Evolutionary conservation across 2,329 filamentous ascomycete genomes (phyloP).

Genomic region (Alternaria tenuissima): DNA sequence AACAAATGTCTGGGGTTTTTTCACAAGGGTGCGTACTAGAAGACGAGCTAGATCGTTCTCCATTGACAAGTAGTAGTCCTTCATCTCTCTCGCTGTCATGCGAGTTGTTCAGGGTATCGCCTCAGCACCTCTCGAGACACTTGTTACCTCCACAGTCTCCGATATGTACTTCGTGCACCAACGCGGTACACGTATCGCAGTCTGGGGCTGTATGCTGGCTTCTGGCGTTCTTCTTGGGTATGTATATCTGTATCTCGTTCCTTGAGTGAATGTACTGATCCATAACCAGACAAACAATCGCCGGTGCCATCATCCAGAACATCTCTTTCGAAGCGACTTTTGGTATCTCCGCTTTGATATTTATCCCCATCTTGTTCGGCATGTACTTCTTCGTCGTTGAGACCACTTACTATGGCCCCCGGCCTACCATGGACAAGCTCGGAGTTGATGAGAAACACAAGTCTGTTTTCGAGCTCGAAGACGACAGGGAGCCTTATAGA

Average conservation of each 20-base stretch:
- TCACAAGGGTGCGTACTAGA: slow-evolving; percentile 35
- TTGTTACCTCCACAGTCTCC: slow-evolving; percentile 88
- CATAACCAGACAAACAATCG: slow-evolving; percentile 53
- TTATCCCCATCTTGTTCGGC: slow-evolving; percentile 50
- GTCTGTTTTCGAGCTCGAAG: slow-evolving; percentile 27
- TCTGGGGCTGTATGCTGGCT: slow-evolving; percentile 57
- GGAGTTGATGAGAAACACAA: slow-evolving; percentile 35
- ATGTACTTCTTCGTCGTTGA: slow-evolving; percentile 59
- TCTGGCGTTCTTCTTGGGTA: slow-evolving; percentile 53
- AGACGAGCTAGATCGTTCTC: not conserved
- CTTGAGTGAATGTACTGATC: slow-evolving; percentile 20
- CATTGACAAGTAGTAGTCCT: slow-evolving; percentile 34
- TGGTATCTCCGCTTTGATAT: slow-evolving; percentile 55
- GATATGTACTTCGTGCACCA: slow-evolving; percentile 92
- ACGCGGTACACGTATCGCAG: slow-evolving; percentile 84
- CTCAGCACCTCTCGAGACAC: slow-evolving; percentile 85
- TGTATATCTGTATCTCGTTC: slow-evolving; percentile 32
- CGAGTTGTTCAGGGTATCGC: slow-evolving; percentile 86
- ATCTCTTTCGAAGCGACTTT: slow-evolving; percentile 55
- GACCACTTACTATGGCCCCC: slow-evolving; percentile 49
- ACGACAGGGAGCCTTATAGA: slow-evolving; percentile 33
- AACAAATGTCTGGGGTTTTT: slow-evolving; percentile 54
- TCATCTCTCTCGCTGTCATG: slow-evolving; percentile 55
- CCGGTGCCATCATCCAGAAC: slow-evolving; percentile 52
- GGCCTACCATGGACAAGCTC: slow-evolving; percentile 27